phyloP scores from a whole-genome alignment of 176 grass and related monocot genomes.

The Oryza coarctata region DNA sequence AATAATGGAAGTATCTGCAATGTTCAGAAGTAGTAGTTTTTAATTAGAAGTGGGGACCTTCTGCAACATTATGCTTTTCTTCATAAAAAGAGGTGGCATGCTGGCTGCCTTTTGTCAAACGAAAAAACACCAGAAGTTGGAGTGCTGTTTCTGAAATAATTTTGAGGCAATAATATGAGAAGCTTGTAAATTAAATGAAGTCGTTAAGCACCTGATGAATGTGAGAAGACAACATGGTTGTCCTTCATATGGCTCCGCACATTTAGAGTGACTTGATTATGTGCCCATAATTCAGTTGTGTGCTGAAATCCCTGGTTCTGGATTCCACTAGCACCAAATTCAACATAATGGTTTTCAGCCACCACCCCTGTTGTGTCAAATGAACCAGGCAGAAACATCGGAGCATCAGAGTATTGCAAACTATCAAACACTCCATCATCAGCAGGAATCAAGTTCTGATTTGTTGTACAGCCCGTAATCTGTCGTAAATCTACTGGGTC shows the following conservation, averaged over 20 bases:
- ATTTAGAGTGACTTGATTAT: constrained; percentile 44
- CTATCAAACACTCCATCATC: constrained; percentile 33
- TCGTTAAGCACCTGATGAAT: constrained; percentile 62
- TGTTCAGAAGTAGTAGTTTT: constrained; percentile 25
- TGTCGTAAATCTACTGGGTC: constrained; percentile 47
- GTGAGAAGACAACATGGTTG: constrained; percentile 46
- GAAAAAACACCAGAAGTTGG: background rate
- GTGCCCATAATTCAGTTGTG: constrained; percentile 45
- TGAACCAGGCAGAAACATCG: constrained; percentile 49
- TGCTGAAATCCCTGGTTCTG: constrained; percentile 40
- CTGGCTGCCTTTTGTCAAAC: background rate
- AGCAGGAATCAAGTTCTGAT: constrained; percentile 27
- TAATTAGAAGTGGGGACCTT: constrained; percentile 15
- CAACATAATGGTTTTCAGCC: constrained; percentile 46
- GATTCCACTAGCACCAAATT: constrained; percentile 35
- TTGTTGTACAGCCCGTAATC: constrained; percentile 32
- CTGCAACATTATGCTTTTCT: background rate
- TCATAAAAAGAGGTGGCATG: background rate
- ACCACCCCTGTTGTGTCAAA: constrained; percentile 31
- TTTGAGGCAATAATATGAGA: background rate
- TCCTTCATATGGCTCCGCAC: constrained; percentile 32
- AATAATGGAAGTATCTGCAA: constrained; percentile 50
- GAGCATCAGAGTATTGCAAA: constrained; percentile 60
- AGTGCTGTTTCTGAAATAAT: background rate
- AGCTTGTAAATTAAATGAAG: constrained; percentile 1